Evolutionary conservation across 2,329 filamentous ascomycete genomes (phyloP).

Genomic region (Sporothrix pallida): DNA sequence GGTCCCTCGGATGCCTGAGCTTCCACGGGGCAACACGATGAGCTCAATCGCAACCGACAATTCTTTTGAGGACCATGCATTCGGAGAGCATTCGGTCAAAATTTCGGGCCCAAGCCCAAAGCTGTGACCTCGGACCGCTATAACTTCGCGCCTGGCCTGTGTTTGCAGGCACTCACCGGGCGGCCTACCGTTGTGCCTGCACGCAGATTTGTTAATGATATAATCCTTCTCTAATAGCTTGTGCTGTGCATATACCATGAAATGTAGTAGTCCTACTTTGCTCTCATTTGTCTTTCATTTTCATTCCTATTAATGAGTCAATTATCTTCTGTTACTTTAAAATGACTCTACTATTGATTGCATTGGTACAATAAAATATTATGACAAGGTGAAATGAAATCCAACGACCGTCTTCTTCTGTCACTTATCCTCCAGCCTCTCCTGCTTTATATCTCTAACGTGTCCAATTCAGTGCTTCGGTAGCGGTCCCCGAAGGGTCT

Average conservation of each 20-base stretch:
- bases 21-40: neutral
- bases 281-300: neutral
- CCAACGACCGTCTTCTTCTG: neutral
- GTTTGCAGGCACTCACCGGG: too few relatives aligned
- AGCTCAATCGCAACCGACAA: constrained; percentile 1
- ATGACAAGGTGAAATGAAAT: neutral
- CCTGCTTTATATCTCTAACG: neutral
- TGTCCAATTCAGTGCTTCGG: neutral
- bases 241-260: too few relatives aligned
- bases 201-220: too few relatives aligned
- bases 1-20: neutral
- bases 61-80: constrained; percentile 1
- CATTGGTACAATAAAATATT: neutral
- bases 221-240: neutral
- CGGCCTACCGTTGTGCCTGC: too few relatives aligned
- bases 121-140: neutral
- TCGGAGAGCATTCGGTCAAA: constrained; percentile 21
- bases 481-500: constrained; percentile 38
- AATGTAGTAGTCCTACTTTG: neutral
- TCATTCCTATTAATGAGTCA: too few relatives aligned
- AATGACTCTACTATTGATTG: neutral
- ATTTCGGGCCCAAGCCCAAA: constrained; percentile 25
- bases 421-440: too few relatives aligned
- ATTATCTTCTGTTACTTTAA: neutral
- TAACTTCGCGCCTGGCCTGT: too few relatives aligned